Evolutionary conservation across 2,329 filamentous ascomycete genomes (phyloP).

Genomic region (Xylariales sp.): DNA sequence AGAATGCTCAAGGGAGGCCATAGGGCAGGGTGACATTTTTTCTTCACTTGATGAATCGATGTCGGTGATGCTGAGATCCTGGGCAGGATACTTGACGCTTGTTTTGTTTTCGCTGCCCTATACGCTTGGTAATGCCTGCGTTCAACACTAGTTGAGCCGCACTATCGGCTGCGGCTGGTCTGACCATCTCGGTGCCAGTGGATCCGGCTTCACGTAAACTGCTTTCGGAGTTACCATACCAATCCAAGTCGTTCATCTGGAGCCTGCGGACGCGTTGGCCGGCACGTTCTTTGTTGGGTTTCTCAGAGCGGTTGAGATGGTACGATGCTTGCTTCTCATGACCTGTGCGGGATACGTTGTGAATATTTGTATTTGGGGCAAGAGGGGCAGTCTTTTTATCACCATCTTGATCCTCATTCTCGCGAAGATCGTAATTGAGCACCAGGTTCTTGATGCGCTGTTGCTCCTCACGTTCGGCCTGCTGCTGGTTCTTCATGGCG

Average conservation of each 20-base stretch:
- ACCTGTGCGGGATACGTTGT: constrained; percentile 38
- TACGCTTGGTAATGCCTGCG: constrained; percentile 9
- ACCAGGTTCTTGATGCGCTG: constrained; percentile 98
- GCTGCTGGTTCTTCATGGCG: constrained; percentile 93
- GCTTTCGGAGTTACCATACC: constrained; percentile 58
- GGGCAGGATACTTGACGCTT: constrained; percentile 17
- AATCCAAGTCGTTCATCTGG: constrained; percentile 95
- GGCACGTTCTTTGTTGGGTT: constrained; percentile 57
- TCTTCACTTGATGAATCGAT: too few relatives aligned
- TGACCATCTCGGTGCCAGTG: too few relatives aligned
- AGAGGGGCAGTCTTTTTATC: constrained; percentile 43
- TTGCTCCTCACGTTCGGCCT: constrained; percentile 92
- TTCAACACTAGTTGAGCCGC: too few relatives aligned
- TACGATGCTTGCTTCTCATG: constrained; percentile 45
- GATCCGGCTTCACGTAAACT: too few relatives aligned
- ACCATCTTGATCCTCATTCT: constrained; percentile 78
- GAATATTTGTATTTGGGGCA: constrained; percentile 45
- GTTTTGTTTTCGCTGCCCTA: constrained; percentile 16
- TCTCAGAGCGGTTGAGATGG: constrained; percentile 53
- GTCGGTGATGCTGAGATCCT: constrained; percentile 7
- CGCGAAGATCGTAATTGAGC: constrained; percentile 89
- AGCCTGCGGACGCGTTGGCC: constrained; percentile 84
- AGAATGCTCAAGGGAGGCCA: too few relatives aligned
- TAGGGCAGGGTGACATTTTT: too few relatives aligned
- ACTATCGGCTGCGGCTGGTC: too few relatives aligned